Evolutionary conservation across 768 basidiomycete species (phyloP), one percentile per base, ranked within the genome.

Genomic region (Hygrocybe punicea): DNA sequence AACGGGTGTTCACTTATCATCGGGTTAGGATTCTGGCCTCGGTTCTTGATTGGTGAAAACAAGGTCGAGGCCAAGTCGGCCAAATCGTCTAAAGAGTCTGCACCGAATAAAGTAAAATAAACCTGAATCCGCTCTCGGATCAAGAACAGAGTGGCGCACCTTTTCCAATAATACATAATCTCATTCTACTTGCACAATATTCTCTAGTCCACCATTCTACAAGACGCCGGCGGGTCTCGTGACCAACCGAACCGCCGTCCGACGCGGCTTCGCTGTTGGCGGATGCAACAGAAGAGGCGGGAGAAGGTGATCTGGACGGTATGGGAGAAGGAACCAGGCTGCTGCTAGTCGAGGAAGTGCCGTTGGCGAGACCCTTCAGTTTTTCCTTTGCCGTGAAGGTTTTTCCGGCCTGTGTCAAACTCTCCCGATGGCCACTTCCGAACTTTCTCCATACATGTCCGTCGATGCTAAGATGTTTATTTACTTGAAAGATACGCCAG

Each of bases 401-500:
- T 61, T 76, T 80, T 3, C 85, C 90, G 0, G 83, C 83, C 57
- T 78, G 76, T 5, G 79, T 85, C 67, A 91, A 76, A 63, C 85
- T 93, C 34, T 84, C 84, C 47, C 83, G 81, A 71, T 90, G 89
- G 6, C 94, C 94, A 17, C 85, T 92, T 2, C 95, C 94, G 66
- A 98, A 98, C 67, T 97, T 98, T 58, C 80, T 81, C 87, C 93
- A 98, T 3, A 83, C 82, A 69, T 96, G 93, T 5, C 86, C 89
- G 2, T 77, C 76, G 62, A 84, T 85, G 56, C 85, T 87, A 49
- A 96, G 82, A 63, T 87, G 81, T 71, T 98, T 98, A 72, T 90
- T 91, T 23, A 98, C 73, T 70, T 99, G 96, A 72, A 90, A 98
- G 56, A 95, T 84, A n/a, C 96, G 84, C 90, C 93, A 95, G 65